Conservation (phyloP, 2,329 filamentous ascomycete species). For the Fusarium sp. region DNA sequence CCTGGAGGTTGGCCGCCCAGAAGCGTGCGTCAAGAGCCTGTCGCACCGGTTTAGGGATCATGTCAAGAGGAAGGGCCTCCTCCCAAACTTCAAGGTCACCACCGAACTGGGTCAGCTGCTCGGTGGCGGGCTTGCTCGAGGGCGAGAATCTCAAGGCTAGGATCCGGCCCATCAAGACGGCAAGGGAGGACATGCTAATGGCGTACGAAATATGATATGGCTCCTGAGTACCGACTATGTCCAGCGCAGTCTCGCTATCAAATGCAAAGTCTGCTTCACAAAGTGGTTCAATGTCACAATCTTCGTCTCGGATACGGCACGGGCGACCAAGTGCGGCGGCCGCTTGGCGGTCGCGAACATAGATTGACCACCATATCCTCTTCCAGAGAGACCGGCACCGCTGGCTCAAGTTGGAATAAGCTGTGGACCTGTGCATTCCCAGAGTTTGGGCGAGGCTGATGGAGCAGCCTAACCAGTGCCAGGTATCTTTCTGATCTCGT, state of each 20-base stretch:
- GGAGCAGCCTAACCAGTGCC: neutral
- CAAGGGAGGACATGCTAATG: neutral
- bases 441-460: neutral
- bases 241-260: slow-evolving; percentile 5
- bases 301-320: slow-evolving; percentile 35
- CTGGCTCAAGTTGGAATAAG: neutral
- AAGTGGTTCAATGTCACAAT: slow-evolving; percentile 29
- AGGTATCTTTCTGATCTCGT: neutral
- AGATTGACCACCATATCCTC: neutral
- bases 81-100: neutral
- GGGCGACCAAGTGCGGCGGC: slow-evolving; percentile 28
- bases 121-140: neutral
- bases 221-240: neutral
- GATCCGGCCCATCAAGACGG: neutral
- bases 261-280: slow-evolving; percentile 20
- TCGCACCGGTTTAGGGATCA: neutral
- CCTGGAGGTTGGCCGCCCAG: neutral
- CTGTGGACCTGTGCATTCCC: neutral
- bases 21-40: neutral
- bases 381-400: neutral
- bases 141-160: neutral
- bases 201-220: neutral
- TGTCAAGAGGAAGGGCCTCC: neutral
- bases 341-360: slow-evolving; percentile 26
- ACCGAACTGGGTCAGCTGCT: neutral